Evolutionary conservation across 805 yeast species (phyloP).

Genomic region (Schwanniomyces polymorphus): DNA sequence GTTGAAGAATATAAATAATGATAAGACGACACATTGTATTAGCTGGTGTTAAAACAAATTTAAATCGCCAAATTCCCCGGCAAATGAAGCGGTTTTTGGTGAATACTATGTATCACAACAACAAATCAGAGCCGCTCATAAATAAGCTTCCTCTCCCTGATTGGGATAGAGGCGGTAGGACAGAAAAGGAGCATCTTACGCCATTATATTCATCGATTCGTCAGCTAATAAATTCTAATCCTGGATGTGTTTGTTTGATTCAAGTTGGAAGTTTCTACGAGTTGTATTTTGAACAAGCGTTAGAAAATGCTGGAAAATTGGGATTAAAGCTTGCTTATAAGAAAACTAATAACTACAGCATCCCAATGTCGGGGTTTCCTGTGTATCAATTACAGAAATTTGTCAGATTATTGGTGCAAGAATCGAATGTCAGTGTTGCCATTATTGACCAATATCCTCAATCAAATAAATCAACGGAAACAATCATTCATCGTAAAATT

Average conservation of each 20-base stretch:
- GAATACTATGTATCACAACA: background rate
- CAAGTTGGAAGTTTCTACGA: constrained; percentile 90
- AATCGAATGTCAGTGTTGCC: constrained; percentile 70
- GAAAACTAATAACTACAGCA: constrained; percentile 37
- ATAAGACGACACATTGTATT: background rate
- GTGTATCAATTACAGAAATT: constrained; percentile 67
- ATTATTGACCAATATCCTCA: constrained; percentile 66
- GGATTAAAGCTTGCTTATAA: constrained; percentile 70
- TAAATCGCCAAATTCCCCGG: background rate
- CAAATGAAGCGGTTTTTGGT: background rate
- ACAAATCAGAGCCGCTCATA: background rate
- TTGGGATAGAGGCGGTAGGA: constrained; percentile 45
- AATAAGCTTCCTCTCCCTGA: constrained; percentile 8
- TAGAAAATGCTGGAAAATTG: constrained; percentile 63
- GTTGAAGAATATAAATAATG: background rate
- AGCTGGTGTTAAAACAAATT: background rate
- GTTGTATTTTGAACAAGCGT: constrained; percentile 87
- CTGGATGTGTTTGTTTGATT: constrained; percentile 47
- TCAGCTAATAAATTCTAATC: constrained; percentile 30
- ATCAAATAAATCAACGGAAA: constrained; percentile 18
- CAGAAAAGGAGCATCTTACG: constrained; percentile 26
- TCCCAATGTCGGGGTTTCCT: constrained; percentile 95
- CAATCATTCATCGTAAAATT: constrained; percentile 61
- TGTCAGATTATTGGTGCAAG: constrained; percentile 70
- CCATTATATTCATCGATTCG: constrained; percentile 36